A percentile compares a stretch with the other conserved stretches of the same genome.
Conservation (phyloP, 495 filamentous ascomycete genomes). For the Aspergillus nanangensis region DNA sequence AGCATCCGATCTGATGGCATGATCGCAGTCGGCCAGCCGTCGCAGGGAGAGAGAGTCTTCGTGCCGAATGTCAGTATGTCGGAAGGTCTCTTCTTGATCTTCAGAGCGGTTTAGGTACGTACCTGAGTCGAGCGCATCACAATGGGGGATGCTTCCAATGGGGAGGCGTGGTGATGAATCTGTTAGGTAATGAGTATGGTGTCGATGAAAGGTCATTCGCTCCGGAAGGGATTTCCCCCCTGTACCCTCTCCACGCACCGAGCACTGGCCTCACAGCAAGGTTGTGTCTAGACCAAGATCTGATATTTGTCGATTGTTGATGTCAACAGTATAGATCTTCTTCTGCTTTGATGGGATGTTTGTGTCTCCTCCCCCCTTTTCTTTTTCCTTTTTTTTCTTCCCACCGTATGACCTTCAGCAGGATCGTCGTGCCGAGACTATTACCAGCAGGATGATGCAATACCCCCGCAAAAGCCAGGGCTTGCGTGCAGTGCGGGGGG, state of each 20-base stretch:
- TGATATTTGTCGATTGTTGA: constrained; percentile 1
- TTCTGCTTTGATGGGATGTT: neutral
- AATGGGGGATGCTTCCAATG: constrained; percentile 10
- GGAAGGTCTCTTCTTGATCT: neutral
- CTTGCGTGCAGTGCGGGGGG: constrained; percentile 18
- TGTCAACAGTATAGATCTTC: neutral
- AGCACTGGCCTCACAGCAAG: constrained; percentile 24
- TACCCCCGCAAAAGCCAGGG: constrained; percentile 21
- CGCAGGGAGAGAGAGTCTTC: neutral
- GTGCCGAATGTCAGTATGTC: constrained; percentile 9
- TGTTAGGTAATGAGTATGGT: constrained; percentile 38
- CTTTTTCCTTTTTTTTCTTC: too few species aligned
- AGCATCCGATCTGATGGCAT: constrained; percentile 5
- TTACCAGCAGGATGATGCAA: constrained; percentile 5
- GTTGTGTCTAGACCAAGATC: constrained; percentile 15
- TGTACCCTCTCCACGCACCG: constrained; percentile 15
- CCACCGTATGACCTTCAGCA: neutral
- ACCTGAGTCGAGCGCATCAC: neutral
- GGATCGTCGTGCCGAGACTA: neutral
- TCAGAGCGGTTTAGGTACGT: neutral
- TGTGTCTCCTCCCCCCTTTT: neutral
- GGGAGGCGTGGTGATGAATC: constrained; percentile 8
- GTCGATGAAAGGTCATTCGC: constrained; percentile 25
- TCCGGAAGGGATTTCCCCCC: constrained; percentile 1
- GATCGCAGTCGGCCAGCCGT: constrained; percentile 13